Evolutionary conservation across 1,284 basidiomycete species (phyloP), one percentile per base, ranked within the genome.

Genomic region (Fomitiporia mediterranea): DNA sequence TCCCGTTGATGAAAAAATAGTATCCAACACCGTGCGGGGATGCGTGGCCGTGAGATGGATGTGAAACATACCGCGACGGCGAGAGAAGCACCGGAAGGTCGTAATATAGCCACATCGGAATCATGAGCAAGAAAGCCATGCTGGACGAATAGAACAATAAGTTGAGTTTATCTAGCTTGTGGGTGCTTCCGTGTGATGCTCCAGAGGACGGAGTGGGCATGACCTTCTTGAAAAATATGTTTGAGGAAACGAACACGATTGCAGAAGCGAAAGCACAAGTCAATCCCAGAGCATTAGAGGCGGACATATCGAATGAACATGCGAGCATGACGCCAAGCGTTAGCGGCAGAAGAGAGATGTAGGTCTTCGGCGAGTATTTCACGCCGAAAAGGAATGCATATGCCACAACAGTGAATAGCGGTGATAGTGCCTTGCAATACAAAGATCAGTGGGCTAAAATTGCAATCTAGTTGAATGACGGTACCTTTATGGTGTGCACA

Each of bases 151-250:
- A 99, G 67, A 97, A 86, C 23, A 99, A 77, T 27, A 99, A 80
- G 73, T 98, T 98, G 67, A 99, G 80, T 76, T 98, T 99, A 81
- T 99, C 96, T 52, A 99, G 80, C 68, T 94, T 94, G 68, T 86
- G 85, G 7, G 79, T 72, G 1, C 80, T 74, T 30, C 71, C 60
- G 54, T 75, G 71, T 7, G 72, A 68, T 15, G 72, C 61, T 25
- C 71, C 70, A 35, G 68, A 70, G 8, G 74, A 66, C 48, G 76
- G 79, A 17, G 84, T 83, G 0, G 94, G 94, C 79, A 99, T 88
- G 59, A 99, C 86, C 77, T 98, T 98, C 74, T 99, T 99, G 81
- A 96, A 97, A 72, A 96, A 98, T 66, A 99, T 98, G 74, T 99
- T 99, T 63, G 95, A 95, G 59, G 91, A 92, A 51, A 99, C 97